Evolutionary conservation across 257 asterid species (phyloP).

Genomic region (Craterostigma plantagineum): DNA sequence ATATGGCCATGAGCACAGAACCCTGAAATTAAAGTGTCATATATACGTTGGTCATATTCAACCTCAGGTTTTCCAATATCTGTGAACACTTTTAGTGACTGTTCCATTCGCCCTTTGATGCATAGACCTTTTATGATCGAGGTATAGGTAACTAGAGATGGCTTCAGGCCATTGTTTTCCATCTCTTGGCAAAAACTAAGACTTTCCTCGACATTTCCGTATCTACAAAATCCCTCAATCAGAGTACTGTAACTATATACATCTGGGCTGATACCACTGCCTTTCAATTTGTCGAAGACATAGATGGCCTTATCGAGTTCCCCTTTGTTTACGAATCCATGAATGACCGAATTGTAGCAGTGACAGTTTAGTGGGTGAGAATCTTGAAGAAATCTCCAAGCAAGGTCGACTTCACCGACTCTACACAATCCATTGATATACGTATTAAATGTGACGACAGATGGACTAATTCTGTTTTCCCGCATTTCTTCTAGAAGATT

Average conservation of each 20-base stretch:
- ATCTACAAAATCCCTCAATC: constrained; percentile 31
- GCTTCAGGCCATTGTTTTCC: constrained; percentile 21
- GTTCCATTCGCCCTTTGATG: constrained; percentile 16
- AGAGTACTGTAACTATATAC: constrained; percentile 38
- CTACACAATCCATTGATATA: constrained; percentile 42
- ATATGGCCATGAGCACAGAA: constrained; percentile 32
- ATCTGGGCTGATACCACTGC: constrained; percentile 25
- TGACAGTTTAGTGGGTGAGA: constrained; percentile 30
- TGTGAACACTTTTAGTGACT: constrained; percentile 18
- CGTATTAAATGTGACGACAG: constrained; percentile 30
- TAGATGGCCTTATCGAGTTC: constrained; percentile 19
- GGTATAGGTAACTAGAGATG: constrained; percentile 30
- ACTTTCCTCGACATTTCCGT: constrained; percentile 19
- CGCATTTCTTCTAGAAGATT: constrained; percentile 32
- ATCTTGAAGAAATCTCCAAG: constrained; percentile 20
- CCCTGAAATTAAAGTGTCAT: constrained; percentile 34
- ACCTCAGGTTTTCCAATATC: constrained; percentile 22
- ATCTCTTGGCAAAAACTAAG: constrained; percentile 28
- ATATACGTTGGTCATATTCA: constrained; percentile 26
- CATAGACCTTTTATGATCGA: constrained; percentile 30
- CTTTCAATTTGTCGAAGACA: constrained; percentile 34
- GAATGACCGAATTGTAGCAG: constrained; percentile 41
- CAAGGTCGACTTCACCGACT: constrained; percentile 23
- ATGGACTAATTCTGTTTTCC: constrained; percentile 21
- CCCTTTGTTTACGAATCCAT: constrained; percentile 22